Percentiles rank a stretch among this genome's conserved stretches.
These are phyloP conservation scores for Triangularia setosa DNA, from an alignment of 2,329 filamentous ascomycete genomes.

Conservation along the genomic window DNA sequence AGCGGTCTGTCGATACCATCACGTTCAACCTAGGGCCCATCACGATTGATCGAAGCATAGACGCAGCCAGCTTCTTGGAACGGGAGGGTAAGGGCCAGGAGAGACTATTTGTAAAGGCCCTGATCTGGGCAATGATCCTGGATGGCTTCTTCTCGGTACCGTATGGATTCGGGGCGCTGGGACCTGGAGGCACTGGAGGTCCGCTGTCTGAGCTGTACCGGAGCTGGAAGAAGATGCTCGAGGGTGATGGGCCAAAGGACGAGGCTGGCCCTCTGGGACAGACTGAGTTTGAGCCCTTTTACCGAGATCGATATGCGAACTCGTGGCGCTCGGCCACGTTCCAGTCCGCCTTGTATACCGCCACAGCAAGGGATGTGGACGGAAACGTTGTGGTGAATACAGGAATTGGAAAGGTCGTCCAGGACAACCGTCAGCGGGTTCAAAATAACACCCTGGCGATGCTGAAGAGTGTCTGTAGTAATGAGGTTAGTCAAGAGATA, in stretches of 20 bases:
- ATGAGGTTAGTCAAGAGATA: background rate
- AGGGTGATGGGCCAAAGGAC: background rate
- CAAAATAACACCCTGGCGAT: background rate
- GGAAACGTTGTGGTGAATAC: background rate
- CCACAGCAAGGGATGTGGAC: conserved; percentile 2
- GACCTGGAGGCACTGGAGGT: conserved; percentile 5
- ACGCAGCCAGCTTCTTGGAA: conserved; percentile 16
- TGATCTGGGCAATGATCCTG: conserved; percentile 24
- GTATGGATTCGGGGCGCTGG: conserved; percentile 27
- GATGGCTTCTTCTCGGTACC: conserved; percentile 27
- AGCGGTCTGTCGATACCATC: conserved; percentile 22
- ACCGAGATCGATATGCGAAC: conserved; percentile 25
- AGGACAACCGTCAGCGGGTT: background rate
- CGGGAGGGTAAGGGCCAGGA: conserved; percentile 18
- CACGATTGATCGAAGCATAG: conserved; percentile 10
- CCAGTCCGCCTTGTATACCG: conserved; percentile 24
- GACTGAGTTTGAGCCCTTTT: conserved; percentile 20
- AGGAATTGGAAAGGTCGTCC: background rate
- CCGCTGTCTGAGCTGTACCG: conserved; percentile 18
- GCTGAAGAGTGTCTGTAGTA: background rate
- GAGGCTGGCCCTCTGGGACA: background rate
- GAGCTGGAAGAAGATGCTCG: conserved; percentile 20
- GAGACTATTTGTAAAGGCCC: conserved; percentile 20
- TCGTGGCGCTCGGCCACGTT: conserved; percentile 27
- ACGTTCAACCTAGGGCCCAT: conserved; percentile 19